Base-by-base conservation (phyloP, 768 basidiomycete species). In the Hygrocybe punicea region DNA sequence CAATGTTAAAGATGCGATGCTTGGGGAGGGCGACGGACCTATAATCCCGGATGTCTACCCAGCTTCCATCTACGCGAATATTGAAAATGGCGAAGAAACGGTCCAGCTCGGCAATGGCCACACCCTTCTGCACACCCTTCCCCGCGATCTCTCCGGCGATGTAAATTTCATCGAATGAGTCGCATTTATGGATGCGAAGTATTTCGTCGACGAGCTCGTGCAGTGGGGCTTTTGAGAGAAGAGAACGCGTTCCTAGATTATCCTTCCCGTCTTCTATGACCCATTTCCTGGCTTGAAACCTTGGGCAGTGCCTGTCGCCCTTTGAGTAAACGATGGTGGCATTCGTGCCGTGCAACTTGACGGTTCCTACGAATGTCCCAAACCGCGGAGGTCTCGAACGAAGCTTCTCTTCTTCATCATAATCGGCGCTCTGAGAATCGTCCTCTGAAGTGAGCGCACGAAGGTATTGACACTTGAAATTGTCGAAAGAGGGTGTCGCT, bases 71-170 rank as follows among this genome's bases (percentile, higher is more conserved):
- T 34, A 65, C 55, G 24, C 64, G 62, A 29, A 65, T 60, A 49
- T 65, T 65, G 58, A 65, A 65, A 11, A 65, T 65, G 3, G 64
- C 64, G 33, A 63, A 63, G 56, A 65, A 65, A 17, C 51, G 55
- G 51, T 60, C 53, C 34, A 65, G 9, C 2, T 61, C 35, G 17
- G 35, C 36, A 21, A 65, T 52, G 8, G 64, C 64, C 11, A 65
- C 60, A 11, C 62, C 64, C 42, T 63, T 65, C 53, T 65, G 64
- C 5, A 65, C 57, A 6, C 58, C 62, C 29, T 48, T 51, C 21
- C 64, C 64, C 6, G 62, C 62, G 16, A 61, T 29, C 53, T 65
- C 64, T 7, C 64, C 62, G n/a, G 39, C 45, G 6, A 65, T 61
- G 42, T 55, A 61, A 8, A 65, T 56, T 51, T 63, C 62, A 7